These are phyloP conservation scores for Phytophthora sp. DNA, from an alignment of 352 stramenopile species.

Conservation along the genomic window DNA sequence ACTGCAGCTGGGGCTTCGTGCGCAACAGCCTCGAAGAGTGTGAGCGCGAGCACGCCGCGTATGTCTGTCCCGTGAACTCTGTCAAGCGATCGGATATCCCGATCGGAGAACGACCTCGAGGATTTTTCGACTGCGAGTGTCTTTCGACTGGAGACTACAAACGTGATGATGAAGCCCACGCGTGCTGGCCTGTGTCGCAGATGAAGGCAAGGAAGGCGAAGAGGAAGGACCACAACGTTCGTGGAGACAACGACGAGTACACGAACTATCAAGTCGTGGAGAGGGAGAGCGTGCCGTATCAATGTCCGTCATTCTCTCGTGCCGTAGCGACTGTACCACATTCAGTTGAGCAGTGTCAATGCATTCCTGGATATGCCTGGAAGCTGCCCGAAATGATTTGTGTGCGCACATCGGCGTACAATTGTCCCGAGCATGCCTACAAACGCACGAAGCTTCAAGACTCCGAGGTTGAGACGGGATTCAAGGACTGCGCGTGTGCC, in stretches of 20 bases:
- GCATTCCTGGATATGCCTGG: constrained; percentile 76
- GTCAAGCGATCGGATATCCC: constrained; percentile 47
- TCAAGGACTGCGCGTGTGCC: constrained; percentile 75
- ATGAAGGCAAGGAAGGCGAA: constrained; percentile 31
- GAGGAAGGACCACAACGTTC: constrained; percentile 19
- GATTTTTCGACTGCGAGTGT: constrained; percentile 84
- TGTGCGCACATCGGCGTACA: constrained; percentile 59
- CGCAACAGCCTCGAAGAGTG: constrained; percentile 52
- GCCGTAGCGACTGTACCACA: constrained; percentile 59
- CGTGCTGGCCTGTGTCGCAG: constrained; percentile 43
- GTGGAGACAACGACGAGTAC: constrained; percentile 26
- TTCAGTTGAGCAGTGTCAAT: constrained; percentile 80
- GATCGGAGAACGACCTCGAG: constrained; percentile 47
- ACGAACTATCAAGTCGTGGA: constrained; percentile 32
- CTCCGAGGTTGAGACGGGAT: constrained; percentile 47
- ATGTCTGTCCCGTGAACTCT: constrained; percentile 70
- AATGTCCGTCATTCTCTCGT: constrained; percentile 66
- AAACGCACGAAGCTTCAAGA: constrained; percentile 14
- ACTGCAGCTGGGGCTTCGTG: constrained; percentile 79
- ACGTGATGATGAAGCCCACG: constrained; percentile 66
- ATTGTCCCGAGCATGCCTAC: constrained; percentile 69
- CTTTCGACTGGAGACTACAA: constrained; percentile 46
- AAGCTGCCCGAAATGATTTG: constrained; percentile 76
- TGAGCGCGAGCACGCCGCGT: constrained; percentile 57
- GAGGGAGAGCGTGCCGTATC: constrained; percentile 35